These are phyloP conservation scores for Jatropha multifida DNA, from an alignment of 441 rosid species.

Conservation along the genomic window DNA sequence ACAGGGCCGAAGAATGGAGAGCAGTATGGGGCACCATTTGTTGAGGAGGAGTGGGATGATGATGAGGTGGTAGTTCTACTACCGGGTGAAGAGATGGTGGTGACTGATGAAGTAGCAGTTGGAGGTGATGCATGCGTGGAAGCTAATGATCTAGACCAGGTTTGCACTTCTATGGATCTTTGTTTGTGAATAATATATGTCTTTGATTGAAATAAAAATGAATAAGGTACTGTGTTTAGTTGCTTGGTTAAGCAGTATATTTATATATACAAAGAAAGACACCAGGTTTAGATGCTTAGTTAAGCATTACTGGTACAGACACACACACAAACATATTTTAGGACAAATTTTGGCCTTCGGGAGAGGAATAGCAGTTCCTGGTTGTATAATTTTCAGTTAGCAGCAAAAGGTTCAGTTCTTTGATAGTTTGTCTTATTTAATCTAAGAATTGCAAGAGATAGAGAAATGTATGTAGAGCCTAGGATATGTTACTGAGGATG, in stretches of 20 bases:
- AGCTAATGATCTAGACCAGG: constrained; percentile 67
- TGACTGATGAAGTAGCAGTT: constrained; percentile 36
- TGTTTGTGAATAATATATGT: background rate
- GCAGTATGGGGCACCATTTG: constrained; percentile 93
- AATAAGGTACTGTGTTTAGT: background rate
- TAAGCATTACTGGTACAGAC: no score
- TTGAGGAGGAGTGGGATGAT: constrained; percentile 97
- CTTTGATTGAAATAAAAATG: background rate
- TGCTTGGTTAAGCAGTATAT: background rate
- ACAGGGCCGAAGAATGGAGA: constrained; percentile 98
- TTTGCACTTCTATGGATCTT: constrained; percentile 25
- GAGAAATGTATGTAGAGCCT: background rate
- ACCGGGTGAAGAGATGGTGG: constrained; percentile 50
- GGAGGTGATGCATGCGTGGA: constrained; percentile 60
- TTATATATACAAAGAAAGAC: no score
- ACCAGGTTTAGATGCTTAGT: no score
- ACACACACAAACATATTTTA: background rate
- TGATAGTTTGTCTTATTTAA: background rate
- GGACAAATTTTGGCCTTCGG: background rate
- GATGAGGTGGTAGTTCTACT: constrained; percentile 49
- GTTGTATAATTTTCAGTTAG: background rate
- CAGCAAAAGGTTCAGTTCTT: background rate
- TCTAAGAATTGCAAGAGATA: background rate
- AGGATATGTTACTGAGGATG: background rate
- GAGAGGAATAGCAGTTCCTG: background rate